Evolutionary conservation across 2,329 filamentous ascomycete genomes (phyloP).

Genomic region (Fusarium sp.): DNA sequence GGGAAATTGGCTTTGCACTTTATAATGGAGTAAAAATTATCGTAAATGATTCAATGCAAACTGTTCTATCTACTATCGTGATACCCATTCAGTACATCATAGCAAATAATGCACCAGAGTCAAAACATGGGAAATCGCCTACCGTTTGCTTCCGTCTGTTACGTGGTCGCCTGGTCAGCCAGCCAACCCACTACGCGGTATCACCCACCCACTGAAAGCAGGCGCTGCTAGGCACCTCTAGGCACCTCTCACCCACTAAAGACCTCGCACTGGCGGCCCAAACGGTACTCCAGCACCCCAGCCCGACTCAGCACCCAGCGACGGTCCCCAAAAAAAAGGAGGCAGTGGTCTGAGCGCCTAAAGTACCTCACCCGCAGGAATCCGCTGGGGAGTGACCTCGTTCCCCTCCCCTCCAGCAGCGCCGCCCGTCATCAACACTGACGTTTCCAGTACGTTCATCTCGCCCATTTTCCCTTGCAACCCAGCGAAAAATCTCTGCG

Average conservation of each 20-base stretch:
- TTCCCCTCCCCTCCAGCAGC: slow-evolving; percentile 31
- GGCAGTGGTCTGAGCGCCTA: slow-evolving; percentile 46
- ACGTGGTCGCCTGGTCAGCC: slow-evolving; percentile 24
- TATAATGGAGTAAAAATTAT: background rate
- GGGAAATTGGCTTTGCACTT: background rate
- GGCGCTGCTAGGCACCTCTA: background rate
- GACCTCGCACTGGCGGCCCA: background rate
- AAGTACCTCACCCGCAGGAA: slow-evolving; percentile 45
- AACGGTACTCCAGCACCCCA: background rate
- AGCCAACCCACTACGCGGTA: background rate
- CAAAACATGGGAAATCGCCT: background rate
- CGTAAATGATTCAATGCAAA: background rate
- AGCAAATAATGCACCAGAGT: background rate
- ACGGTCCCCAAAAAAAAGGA: slow-evolving; percentile 44
- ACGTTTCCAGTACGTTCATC: slow-evolving; percentile 22
- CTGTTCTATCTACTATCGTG: background rate
- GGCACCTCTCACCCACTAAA: slow-evolving; percentile 12
- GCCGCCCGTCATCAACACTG: slow-evolving; percentile 39
- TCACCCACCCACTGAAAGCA: slow-evolving; percentile 2
- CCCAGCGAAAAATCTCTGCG: slow-evolving; percentile 66
- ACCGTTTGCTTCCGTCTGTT: slow-evolving; percentile 14
- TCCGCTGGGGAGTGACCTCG: slow-evolving; percentile 42
- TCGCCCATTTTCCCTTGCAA: slow-evolving; percentile 45
- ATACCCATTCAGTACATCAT: background rate
- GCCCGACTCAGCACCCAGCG: background rate